Percentiles rank a stretch among this genome's conserved stretches.
These are phyloP conservation scores for Podospora anserina DNA, from an alignment of 495 filamentous ascomycete genomes.

Conservation along the genomic window DNA sequence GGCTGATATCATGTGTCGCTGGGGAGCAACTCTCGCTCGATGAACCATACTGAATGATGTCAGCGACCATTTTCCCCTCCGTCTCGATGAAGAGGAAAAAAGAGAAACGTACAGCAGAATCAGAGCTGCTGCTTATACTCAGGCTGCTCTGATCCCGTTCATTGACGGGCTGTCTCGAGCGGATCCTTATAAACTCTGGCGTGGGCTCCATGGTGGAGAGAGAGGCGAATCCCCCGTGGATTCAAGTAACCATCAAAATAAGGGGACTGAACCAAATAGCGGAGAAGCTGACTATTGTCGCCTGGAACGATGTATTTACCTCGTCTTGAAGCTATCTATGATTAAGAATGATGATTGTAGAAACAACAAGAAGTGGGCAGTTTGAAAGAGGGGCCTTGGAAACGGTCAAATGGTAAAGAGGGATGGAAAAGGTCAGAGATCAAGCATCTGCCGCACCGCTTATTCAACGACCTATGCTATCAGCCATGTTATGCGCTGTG, in stretches of 20 bases:
- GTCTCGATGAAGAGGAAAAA: background rate
- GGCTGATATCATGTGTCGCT: constrained; percentile 51
- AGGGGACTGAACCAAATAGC: background rate
- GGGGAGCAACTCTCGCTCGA: constrained; percentile 38
- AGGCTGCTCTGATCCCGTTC: constrained; percentile 29
- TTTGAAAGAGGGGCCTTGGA: background rate
- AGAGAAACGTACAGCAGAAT: constrained; percentile 44
- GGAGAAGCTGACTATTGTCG: background rate
- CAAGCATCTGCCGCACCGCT: background rate
- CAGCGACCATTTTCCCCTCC: constrained; percentile 2
- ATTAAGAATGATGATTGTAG: background rate
- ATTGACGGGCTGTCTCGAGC: constrained; percentile 39
- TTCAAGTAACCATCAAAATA: background rate
- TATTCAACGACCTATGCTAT: background rate
- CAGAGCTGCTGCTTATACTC: constrained; percentile 46
- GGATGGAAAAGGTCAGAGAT: background rate
- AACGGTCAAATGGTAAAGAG: background rate
- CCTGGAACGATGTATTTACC: background rate
- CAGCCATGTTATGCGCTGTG: background rate
- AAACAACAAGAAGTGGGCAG: background rate
- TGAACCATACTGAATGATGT: constrained; percentile 43
- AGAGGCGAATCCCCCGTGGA: background rate
- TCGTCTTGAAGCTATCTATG: background rate
- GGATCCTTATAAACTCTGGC: constrained; percentile 43
- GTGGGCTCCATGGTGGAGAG: constrained; percentile 27